These are phyloP conservation scores for Apiotrichum laibachii DNA, from an alignment of 1,284 basidiomycete species.

Conservation along the genomic window DNA sequence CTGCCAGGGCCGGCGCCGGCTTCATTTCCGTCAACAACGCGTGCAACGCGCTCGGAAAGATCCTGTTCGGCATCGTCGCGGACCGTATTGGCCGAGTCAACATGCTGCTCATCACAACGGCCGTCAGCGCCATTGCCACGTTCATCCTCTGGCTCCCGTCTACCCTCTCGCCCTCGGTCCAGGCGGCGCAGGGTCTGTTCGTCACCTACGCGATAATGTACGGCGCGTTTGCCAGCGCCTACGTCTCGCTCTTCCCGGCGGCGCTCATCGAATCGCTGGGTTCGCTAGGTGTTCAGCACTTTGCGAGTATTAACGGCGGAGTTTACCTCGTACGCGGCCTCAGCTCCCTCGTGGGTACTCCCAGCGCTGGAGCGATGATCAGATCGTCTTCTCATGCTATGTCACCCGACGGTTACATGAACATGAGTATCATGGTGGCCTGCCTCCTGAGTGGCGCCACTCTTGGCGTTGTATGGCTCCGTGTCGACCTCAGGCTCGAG, in stretches of 20 bases:
- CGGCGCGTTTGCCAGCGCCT: conserved; percentile 29
- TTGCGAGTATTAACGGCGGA: conserved; percentile 36
- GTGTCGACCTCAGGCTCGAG: too few species aligned
- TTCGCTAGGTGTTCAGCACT: conserved; percentile 39
- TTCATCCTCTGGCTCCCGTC: conserved; percentile 37
- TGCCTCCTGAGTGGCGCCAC: conserved; percentile 16
- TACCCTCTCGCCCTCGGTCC: conserved; percentile 10
- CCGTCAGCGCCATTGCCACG: conserved; percentile 31
- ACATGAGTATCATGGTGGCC: conserved; percentile 20
- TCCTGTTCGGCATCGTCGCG: conserved; percentile 41
- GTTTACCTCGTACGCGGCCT: conserved; percentile 35
- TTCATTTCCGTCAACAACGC: conserved; percentile 39
- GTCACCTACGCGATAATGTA: conserved; percentile 33
- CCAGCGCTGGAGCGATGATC: conserved; percentile 26
- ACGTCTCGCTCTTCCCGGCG: conserved; percentile 38
- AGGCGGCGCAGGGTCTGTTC: conserved; percentile 27
- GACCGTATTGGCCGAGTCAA: conserved; percentile 46
- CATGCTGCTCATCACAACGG: conserved; percentile 38
- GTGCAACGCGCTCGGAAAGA: conserved; percentile 42
- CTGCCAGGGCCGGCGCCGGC: conserved; percentile 24
- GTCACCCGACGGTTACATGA: conserved; percentile 8
- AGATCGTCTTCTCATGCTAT: neutral
- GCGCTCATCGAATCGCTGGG: conserved; percentile 35
- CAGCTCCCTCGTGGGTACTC: conserved; percentile 34
- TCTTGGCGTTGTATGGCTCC: neutral